Evolutionary conservation across 768 basidiomycete species (phyloP), one percentile per base, ranked within the genome.

Genomic region (Kwoniella europaea): DNA sequence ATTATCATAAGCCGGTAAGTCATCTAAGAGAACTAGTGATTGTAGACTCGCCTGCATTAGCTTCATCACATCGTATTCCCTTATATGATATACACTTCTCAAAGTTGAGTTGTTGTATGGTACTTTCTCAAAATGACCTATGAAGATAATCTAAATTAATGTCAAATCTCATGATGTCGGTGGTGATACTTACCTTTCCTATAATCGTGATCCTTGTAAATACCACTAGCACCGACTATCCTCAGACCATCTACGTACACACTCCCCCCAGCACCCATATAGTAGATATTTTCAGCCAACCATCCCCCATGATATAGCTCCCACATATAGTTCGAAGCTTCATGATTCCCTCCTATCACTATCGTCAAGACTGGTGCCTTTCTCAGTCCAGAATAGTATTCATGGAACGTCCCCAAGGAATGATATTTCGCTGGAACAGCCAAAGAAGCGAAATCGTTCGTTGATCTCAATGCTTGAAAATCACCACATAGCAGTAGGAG

Each of bases 291-390:
- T 0, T 92, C 92, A 0, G 96, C 97, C 12, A 98, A 84, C 95
- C 96, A 98, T 6, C 94, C 96, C 18, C 96, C 95, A 76, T 98
- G 92, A 82, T 94, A 98, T 92, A 97, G 84, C 82, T 99, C 97
- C 91, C 93, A 95, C 85, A 98, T 87, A 80, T 98, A 97, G 76
- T 94, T 97, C 22, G 92, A 94, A 1, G 93, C 93, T 84, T 98
- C 97, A 82, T 98, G 97, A 80, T 98, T 98, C 10, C 97, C 97
- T 16, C 97, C 97, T 78, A 98, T 97, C 60, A 98, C 89, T 13
- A 99, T 86, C 0, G 97, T 99, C 81, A 96, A 84, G 4, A 96
- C 83, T 0, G 95, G 94, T 2, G 96, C 94, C n/a, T 74, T 84
- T 78, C 86, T 90, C 79, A 91, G 86, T 1, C 93, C 93, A 1